phyloP scores from a whole-genome alignment of 768 basidiomycete species.

The Hygrophoropsis aurantiaca region DNA sequence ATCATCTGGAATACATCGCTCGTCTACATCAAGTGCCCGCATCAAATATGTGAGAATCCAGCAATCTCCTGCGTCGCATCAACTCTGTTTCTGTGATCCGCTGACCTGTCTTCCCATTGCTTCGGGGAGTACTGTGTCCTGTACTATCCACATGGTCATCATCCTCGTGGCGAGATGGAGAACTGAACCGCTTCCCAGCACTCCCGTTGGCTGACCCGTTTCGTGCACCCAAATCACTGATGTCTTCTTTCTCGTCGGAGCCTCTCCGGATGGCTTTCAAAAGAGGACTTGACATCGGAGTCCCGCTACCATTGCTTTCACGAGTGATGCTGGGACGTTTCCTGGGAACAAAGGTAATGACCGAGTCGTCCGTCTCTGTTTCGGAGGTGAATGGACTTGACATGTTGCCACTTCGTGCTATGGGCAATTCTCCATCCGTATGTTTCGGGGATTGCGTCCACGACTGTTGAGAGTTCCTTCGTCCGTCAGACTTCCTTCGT shows the following conservation, averaged over 20 bases:
- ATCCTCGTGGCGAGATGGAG: constrained; percentile 1
- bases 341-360: constrained; percentile 72
- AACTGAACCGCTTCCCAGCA: neutral
- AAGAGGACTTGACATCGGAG: constrained; percentile 16
- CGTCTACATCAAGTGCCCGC: constrained; percentile 5
- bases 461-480: constrained; percentile 20
- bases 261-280: constrained; percentile 4
- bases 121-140: constrained; percentile 24
- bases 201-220: neutral
- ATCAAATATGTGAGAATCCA: constrained; percentile 69
- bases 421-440: neutral
- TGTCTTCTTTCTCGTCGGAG: constrained; percentile 19
- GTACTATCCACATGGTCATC: neutral
- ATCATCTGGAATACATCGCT: too few relatives aligned
- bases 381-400: constrained; percentile 41
- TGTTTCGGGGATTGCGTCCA: constrained; percentile 21
- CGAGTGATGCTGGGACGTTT: constrained; percentile 30
- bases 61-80: constrained; percentile 73
- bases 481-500: constrained; percentile 18
- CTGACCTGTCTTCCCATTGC: constrained; percentile 52
- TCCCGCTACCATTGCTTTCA: constrained; percentile 15
- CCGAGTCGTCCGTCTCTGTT: constrained; percentile 68
- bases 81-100: constrained; percentile 77
- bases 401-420: constrained; percentile 7
- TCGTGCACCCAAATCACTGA: constrained; percentile 12